phyloP scores from a whole-genome alignment of 495 filamentous ascomycete species.

The Trichoderma asperelloides region DNA sequence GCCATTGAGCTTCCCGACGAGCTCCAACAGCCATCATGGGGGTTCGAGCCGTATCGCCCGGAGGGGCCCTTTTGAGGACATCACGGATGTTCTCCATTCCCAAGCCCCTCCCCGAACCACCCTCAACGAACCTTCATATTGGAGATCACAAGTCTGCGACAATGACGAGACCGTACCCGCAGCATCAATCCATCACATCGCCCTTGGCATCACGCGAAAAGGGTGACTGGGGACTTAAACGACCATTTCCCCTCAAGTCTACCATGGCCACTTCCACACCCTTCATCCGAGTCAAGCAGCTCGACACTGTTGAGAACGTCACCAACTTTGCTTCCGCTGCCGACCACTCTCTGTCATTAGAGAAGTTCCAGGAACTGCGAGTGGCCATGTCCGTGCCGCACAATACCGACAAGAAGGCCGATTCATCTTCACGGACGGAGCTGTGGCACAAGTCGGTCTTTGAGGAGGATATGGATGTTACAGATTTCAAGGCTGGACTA shows the following conservation, averaged over 20 bases:
- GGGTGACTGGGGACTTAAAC: slow-evolving; percentile 94
- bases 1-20: slow-evolving; percentile 16
- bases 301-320: slow-evolving; percentile 86
- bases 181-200: slow-evolving; percentile 75
- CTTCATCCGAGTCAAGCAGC: slow-evolving; percentile 56
- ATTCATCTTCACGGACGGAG: not conserved
- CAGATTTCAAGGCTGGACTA: slow-evolving; percentile 25
- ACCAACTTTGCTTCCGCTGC: slow-evolving; percentile 81
- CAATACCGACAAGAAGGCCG: slow-evolving; percentile 19
- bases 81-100: slow-evolving; percentile 54
- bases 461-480: slow-evolving; percentile 45
- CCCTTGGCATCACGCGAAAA: slow-evolving; percentile 59
- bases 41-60: slow-evolving; percentile 43
- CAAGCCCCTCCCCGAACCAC: slow-evolving; percentile 36
- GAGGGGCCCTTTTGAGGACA: slow-evolving; percentile 48
- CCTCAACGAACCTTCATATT: slow-evolving; percentile 38
- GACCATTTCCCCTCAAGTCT: slow-evolving; percentile 65
- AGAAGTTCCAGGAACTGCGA: slow-evolving; percentile 73
- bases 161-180: slow-evolving; percentile 70
- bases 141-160: slow-evolving; percentile 35
- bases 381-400: slow-evolving; percentile 43
- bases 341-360: slow-evolving; percentile 71
- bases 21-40: slow-evolving; percentile 18
- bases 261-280: slow-evolving; percentile 64
- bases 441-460: slow-evolving; percentile 41